Evolutionary conservation across 805 yeast species (phyloP), one percentile per base, ranked within the genome.

Genomic region (Blastobotrys attinorum): DNA sequence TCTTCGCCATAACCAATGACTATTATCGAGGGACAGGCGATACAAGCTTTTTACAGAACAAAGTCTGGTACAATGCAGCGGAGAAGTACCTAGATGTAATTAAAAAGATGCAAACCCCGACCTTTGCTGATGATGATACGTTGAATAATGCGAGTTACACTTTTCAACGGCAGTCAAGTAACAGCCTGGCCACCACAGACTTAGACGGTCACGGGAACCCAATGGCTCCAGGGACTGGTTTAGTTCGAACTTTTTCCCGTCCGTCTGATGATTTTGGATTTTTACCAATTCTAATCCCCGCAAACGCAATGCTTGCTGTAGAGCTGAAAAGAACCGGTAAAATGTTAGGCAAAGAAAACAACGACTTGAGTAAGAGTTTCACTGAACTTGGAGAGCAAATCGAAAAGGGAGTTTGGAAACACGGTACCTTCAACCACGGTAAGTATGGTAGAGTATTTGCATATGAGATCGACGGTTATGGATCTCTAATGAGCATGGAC

Each of bases 241-340:
- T 86, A 47, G 66, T 85, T n/a, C 68, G 94, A 40, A 80, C 88
- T 3, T 89, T 94, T 0, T 86, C 87, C 60, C 66, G 96, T 52
- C 96, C 96, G 5, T 81, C 90, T 15, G 96, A 86, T 60, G 96
- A 86, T 62, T 86, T 94, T 1, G 77, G 87, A 32, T 76, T 80
- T n/a, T 73, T 72, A 48, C 95, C 84, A 60, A 77, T 81, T 46
- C 82, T 87, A 58, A 75, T 88, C 36, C 96, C 96, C 1, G 95
- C 88, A 2, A 87, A 87, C 58, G 87, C 88, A 1, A 88, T 82
- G 51, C 65, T 83, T 67, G 61, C 77, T 22, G 77, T 76, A 1
- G 92, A 86, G 57, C 65, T 86, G 29, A 56, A 55, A n/a, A 67
- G 64, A 20, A 51, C 66, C 3, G 52, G 63, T 2, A 35, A 48